phyloP scores from a whole-genome alignment of 2,329 filamentous ascomycete species.

The Fusarium nanum region DNA sequence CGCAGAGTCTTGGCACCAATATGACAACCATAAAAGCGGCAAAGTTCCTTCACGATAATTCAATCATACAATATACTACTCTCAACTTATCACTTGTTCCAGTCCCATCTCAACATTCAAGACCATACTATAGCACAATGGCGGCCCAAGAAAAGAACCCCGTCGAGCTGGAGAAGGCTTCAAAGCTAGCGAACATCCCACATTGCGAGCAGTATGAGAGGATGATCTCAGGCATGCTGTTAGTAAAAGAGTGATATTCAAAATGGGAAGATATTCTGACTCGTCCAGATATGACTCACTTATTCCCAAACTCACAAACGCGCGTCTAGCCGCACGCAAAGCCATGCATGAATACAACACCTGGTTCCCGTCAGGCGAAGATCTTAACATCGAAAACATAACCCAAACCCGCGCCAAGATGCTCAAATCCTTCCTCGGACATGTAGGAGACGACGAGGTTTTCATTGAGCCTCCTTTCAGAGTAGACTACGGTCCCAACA shows the following conservation, averaged over 20 bases:
- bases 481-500: constrained; percentile 72
- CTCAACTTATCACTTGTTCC: rapidly evolving
- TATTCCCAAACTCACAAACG: constrained; percentile 56
- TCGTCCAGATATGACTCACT: constrained; percentile 58
- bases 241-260: background rate
- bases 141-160: constrained; percentile 22
- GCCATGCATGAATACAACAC: constrained; percentile 66
- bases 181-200: constrained; percentile 60
- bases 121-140: background rate
- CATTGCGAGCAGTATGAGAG: constrained; percentile 72
- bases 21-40: constrained; percentile 1
- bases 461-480: constrained; percentile 69
- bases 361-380: constrained; percentile 56
- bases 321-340: constrained; percentile 61
- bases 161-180: constrained; percentile 30
- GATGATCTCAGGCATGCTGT: constrained; percentile 74
- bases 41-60: rapidly evolving
- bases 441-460: constrained; percentile 57
- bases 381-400: constrained; percentile 1
- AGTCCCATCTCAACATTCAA: rapidly evolving
- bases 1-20: background rate
- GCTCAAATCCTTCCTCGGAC: constrained; percentile 59
- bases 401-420: constrained; percentile 48
- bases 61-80: rapidly evolving
- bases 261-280: rapidly evolving